A percentile compares a stretch with the other conserved stretches of the same genome.
Evolutionary conservation across 495 filamentous ascomycete genomes (phyloP).

Genomic region (Letharia columbiana): DNA sequence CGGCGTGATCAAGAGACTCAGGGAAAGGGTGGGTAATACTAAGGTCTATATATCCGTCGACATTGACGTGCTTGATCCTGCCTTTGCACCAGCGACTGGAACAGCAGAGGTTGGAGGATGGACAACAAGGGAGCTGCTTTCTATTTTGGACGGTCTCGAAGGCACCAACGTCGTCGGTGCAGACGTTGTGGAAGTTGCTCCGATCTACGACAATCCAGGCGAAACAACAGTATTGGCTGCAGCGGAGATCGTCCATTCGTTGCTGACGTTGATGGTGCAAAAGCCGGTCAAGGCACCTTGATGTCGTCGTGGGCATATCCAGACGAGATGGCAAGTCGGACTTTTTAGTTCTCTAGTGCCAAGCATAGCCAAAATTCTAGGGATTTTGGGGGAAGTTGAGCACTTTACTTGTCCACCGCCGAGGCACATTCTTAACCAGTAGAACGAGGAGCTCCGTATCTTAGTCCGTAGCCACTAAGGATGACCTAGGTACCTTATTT

Average conservation of each 20-base stretch:
- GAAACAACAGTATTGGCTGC: constrained; percentile 43
- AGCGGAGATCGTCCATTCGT: constrained; percentile 40
- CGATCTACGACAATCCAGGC: constrained; percentile 41
- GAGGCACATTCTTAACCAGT: background rate
- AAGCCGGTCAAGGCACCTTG: constrained; percentile 28
- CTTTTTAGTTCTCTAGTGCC: background rate
- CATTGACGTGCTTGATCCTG: constrained; percentile 48
- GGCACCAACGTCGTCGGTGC: constrained; percentile 42
- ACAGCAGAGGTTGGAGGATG: constrained; percentile 47
- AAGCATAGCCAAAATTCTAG: background rate
- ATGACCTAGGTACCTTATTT: background rate
- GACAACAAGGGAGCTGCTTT: constrained; percentile 43
- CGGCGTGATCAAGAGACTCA: constrained; percentile 30
- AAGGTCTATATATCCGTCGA: constrained; percentile 38
- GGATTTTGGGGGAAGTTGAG: too few species aligned
- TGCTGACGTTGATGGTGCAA: constrained; percentile 37
- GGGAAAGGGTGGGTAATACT: constrained; percentile 34
- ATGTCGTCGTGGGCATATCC: background rate
- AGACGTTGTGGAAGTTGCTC: constrained; percentile 47
- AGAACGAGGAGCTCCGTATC: background rate
- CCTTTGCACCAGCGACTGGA: constrained; percentile 41
- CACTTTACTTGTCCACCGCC: background rate
- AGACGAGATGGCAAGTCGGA: background rate
- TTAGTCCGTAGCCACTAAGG: too few species aligned
- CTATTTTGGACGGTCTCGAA: constrained; percentile 41